Evolutionary conservation across 495 filamentous ascomycete genomes (phyloP), one percentile per base, ranked within the genome.

Genomic region (Penicillium atrosanguineum): DNA sequence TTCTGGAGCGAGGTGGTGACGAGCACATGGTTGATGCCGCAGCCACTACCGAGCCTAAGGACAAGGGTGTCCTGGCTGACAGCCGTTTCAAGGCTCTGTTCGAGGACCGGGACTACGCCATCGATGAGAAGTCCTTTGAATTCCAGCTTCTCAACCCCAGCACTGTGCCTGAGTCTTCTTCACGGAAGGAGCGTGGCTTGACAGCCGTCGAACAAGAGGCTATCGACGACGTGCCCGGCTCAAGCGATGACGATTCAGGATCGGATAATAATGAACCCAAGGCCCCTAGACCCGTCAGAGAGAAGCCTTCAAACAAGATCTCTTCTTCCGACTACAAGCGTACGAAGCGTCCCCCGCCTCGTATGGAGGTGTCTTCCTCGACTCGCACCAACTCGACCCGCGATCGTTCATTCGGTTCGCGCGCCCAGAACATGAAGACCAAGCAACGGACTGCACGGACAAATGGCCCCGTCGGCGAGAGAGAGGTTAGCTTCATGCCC

Each of bases 91-190:
- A 79, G 56, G 80, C 83, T 38, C 74, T 99, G 48, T 99, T 99
- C 75, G 84, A 96, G 66, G 90, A 97, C 60, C 83, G 88, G 61
- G 92, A 95, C 39, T 97, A 96, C 69, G 86, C 83, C 48, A 86
- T 99, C 42, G 93, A 99, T 59, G 94, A 97, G 68, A 83, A 69
- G n/a, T 92, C 87, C 44, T 71, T 82, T 42, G 95, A 97, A 65
- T 99, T 95, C 77, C 79, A 85, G 39, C 77, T 85, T 36, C 81
- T 94, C 65, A 97, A 97, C 65, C 90, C 95, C 26, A 94, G 88
- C 68, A 95, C 82, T 8, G 60, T 55, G n/a, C 55, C 67, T 14
- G 63, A 70, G n/a, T 57, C 61, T 16, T 52, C 63, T 16, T 40
- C 60, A 15, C 57, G 62, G 29, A 70, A 77, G 56, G 75, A 79